Conservation (phyloP, 441 rosid species). For the Bruguiera hainesii region DNA sequence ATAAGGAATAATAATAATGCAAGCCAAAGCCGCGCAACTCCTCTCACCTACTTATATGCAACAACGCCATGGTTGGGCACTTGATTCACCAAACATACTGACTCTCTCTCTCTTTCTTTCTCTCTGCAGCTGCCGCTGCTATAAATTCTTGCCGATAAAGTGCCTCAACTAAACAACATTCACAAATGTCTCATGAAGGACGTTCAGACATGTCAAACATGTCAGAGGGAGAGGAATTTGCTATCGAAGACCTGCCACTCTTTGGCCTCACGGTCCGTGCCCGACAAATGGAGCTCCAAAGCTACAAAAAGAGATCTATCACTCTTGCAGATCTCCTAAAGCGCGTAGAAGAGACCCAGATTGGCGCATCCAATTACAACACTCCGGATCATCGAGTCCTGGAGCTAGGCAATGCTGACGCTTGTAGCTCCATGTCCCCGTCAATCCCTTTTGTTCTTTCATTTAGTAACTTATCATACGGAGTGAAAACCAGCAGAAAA, state of each 20-base stretch:
- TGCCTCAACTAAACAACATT: slow-evolving; percentile 18
- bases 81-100: slow-evolving; percentile 47
- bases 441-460: slow-evolving; percentile 60
- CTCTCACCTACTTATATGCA: slow-evolving; percentile 46
- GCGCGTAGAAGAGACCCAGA: slow-evolving; percentile 52
- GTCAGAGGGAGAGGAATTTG: not conserved
- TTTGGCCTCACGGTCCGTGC: slow-evolving; percentile 6
- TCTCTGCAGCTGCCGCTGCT: slow-evolving; percentile 5
- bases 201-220: not conserved
- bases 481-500: slow-evolving; percentile 41
- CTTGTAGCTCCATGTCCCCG: slow-evolving; percentile 26
- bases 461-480: slow-evolving; percentile 49
- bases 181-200: slow-evolving; percentile 33
- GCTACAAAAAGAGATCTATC: slow-evolving; percentile 23
- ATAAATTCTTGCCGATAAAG: slow-evolving; percentile 34
- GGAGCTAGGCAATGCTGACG: slow-evolving; percentile 31
- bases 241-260: slow-evolving; percentile 30
- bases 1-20: too few species aligned
- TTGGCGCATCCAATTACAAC: slow-evolving; percentile 19
- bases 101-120: slow-evolving; percentile 14
- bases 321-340: slow-evolving; percentile 61
- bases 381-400: slow-evolving; percentile 34
- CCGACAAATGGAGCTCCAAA: slow-evolving; percentile 42
- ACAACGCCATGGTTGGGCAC: slow-evolving; percentile 33
- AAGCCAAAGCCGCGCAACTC: slow-evolving; percentile 28